Percentiles rank a stretch among this genome's conserved stretches.
phyloP scores from a whole-genome alignment of 2,329 filamentous ascomycete genomes.

The Penicillium crustosum region DNA sequence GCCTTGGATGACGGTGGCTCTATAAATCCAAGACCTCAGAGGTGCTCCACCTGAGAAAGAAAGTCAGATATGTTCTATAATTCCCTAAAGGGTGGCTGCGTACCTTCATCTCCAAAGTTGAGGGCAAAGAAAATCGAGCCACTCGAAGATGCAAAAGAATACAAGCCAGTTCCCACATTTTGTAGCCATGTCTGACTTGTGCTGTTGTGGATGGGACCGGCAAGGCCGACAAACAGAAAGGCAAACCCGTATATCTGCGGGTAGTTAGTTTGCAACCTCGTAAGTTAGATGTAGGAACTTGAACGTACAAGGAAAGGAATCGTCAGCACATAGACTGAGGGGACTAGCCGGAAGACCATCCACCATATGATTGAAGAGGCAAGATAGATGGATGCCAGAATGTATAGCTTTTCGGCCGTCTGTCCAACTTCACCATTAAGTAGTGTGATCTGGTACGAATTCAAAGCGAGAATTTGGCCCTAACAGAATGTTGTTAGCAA shows the following conservation, averaged over 20 bases:
- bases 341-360: slow-evolving; percentile 55
- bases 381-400: slow-evolving; percentile 59
- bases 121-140: slow-evolving; percentile 66
- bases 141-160: slow-evolving; percentile 61
- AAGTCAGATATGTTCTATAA: not conserved
- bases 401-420: slow-evolving; percentile 59
- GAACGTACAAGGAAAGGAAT: slow-evolving; percentile 61
- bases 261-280: not conserved
- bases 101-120: slow-evolving; percentile 64
- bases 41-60: slow-evolving; percentile 56
- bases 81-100: not conserved
- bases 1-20: slow-evolving; percentile 65
- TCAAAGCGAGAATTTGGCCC: slow-evolving; percentile 63
- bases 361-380: slow-evolving; percentile 62
- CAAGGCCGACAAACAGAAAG: slow-evolving; percentile 63
- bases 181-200: slow-evolving; percentile 55
- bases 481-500: not conserved
- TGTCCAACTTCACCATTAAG: slow-evolving; percentile 64
- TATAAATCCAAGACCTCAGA: slow-evolving; percentile 63
- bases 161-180: slow-evolving; percentile 61
- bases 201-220: slow-evolving; percentile 31
- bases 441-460: slow-evolving; percentile 67
- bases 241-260: slow-evolving; percentile 55
- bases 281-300: slow-evolving; percentile 42
- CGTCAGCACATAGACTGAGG: slow-evolving; percentile 64